phyloP scores from a whole-genome alignment of 116 monocot genomes.

The Trichopus zeylanicus region DNA sequence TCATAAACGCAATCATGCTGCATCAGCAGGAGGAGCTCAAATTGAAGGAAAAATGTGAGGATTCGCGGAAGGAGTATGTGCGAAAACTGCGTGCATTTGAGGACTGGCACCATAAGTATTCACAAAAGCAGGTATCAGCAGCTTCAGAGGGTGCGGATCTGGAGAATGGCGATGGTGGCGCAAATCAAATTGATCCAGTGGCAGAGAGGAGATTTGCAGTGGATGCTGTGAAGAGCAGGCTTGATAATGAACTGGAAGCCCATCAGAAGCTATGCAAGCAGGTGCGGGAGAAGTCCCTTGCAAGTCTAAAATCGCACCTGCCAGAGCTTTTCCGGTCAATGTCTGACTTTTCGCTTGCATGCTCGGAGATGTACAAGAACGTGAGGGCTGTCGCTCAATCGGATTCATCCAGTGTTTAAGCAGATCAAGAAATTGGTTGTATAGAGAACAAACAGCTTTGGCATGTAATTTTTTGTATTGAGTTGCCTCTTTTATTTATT shows the following conservation, averaged over 20 bases:
- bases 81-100: slow-evolving; percentile 49
- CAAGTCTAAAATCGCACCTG: slow-evolving; percentile 62
- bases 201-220: slow-evolving; percentile 46
- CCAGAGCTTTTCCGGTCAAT: slow-evolving; percentile 76
- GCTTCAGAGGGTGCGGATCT: slow-evolving; percentile 13
- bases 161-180: slow-evolving; percentile 18
- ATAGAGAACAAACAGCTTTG: not conserved
- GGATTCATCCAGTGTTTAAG: not conserved
- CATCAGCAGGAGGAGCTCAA: slow-evolving; percentile 51
- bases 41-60: slow-evolving; percentile 49
- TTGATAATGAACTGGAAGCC: slow-evolving; percentile 50
- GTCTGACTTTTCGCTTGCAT: slow-evolving; percentile 52
- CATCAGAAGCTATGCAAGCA: slow-evolving; percentile 47
- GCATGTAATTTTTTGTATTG: too few relatives aligned
- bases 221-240: slow-evolving; percentile 43
- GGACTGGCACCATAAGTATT: slow-evolving; percentile 58
- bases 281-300: slow-evolving; percentile 71
- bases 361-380: slow-evolving; percentile 49
- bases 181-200: slow-evolving; percentile 36
- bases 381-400: slow-evolving; percentile 27
- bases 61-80: slow-evolving; percentile 29
- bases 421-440: too few relatives aligned
- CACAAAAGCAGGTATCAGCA: slow-evolving; percentile 11
- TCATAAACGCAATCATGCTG: slow-evolving; percentile 26
- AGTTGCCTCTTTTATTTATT: too few relatives aligned